Conservation (phyloP, 2,329 filamentous ascomycete species). For the Ophiostoma triangulosporum region DNA sequence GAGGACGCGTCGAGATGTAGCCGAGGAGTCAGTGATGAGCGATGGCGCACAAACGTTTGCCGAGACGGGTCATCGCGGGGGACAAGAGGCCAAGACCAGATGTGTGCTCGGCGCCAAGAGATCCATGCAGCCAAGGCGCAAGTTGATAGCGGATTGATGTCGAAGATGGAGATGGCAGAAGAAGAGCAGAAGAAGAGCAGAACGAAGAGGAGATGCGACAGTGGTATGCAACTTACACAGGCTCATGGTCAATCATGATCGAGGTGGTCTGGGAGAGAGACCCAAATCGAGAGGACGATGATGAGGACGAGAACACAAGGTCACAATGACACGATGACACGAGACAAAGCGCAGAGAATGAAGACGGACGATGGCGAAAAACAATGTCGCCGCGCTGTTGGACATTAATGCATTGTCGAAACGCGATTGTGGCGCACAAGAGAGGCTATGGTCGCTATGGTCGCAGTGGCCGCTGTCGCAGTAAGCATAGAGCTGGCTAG, state of each 20-base stretch:
- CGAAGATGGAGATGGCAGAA: too few relatives aligned
- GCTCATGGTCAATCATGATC: slow-evolving; percentile 16
- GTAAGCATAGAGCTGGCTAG: neutral
- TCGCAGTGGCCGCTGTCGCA: too few relatives aligned
- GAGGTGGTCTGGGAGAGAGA: slow-evolving; percentile 9
- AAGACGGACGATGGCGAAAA: too few relatives aligned
- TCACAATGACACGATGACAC: neutral
- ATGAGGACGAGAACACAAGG: too few relatives aligned
- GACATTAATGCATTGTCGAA: neutral
- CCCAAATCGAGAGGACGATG: slow-evolving; percentile 10
- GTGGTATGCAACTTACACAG: slow-evolving; percentile 11
- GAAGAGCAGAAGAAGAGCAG: too few relatives aligned
- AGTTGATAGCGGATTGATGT: too few relatives aligned
- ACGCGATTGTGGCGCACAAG: neutral
- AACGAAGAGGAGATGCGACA: neutral
- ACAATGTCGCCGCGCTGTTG: neutral
- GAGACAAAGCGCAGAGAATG: neutral
- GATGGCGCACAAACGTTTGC: neutral
- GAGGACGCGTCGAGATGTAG: neutral
- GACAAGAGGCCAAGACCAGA: slow-evolving; percentile 8
- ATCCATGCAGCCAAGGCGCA: too few relatives aligned
- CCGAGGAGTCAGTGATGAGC: neutral
- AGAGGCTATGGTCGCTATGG: neutral
- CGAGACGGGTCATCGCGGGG: slow-evolving; percentile 5
- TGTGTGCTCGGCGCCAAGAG: slow-evolving; percentile 10